Evolutionary conservation across 2,329 filamentous ascomycete genomes (phyloP), one percentile per base, ranked within the genome.

Genomic region (Cadophora sp.): DNA sequence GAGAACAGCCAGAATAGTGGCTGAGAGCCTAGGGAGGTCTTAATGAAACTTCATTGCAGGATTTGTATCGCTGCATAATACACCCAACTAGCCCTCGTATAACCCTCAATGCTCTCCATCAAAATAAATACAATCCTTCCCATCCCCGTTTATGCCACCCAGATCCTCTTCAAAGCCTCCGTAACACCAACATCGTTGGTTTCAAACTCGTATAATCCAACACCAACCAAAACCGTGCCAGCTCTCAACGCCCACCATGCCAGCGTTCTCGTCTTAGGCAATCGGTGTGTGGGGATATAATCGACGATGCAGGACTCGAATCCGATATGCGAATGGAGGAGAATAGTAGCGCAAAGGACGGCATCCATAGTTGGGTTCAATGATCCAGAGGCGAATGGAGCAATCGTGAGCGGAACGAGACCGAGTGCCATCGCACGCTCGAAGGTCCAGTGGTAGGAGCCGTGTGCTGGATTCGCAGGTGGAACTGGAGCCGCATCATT

Each of bases 391-490:
- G 94, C 94, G 81, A 99, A 99, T 70, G 96, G 96, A 47, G 94
- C 91, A 73, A 98, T 85, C 70, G 91, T 93, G 72, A 99, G 84
- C 60, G 96, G 96, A 69, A 99, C 83, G 69, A 99, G 88, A 65
- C 89, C 91, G 66, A 88, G 90, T 66, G 93, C 90, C 74, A 98
- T 83, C 65, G 93, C 79, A 78, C 93, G 94, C 85, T 99, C 96
- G 77, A 97, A 97, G 68, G 91, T 92, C 96, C 96, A 99, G 87
- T 99, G 96, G 85, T 98, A 99, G 81, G 92, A 96, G 75, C 96
- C 96, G 83, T 99, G 93, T 65, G 89, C 84, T 50, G 95, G 89
- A 74, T 86, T 88, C 62, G 92, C 82, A 24, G 87, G 78, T 55
- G 94, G 94, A 27, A 97, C 81, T 47, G 87, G 88, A 39, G 87